Percentiles rank a stretch among this genome's conserved stretches.
phyloP scores from a whole-genome alignment of 176 grass and related monocot genomes.

The Ananas comosus region DNA sequence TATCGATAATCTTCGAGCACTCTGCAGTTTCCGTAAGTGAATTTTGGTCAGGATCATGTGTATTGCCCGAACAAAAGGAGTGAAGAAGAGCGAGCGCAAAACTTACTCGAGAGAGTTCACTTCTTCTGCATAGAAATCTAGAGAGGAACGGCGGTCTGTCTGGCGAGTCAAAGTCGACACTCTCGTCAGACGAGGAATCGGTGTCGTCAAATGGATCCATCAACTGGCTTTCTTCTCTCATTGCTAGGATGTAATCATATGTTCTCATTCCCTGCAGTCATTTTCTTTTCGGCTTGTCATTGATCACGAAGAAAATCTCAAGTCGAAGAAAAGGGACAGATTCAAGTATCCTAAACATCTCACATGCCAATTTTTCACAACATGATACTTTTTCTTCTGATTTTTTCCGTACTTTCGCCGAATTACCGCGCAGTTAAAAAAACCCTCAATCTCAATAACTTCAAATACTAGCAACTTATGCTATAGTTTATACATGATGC shows the following conservation, averaged over 20 bases:
- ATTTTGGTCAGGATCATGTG: not conserved
- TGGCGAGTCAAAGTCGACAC: slow-evolving; percentile 56
- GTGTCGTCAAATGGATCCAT: slow-evolving; percentile 72
- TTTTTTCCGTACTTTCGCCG: too few species aligned
- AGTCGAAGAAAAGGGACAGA: not conserved
- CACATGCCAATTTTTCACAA: too few species aligned
- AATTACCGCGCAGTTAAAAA: too few species aligned
- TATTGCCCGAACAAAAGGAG: not conserved
- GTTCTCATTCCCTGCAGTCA: slow-evolving; percentile 83
- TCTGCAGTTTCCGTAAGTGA: slow-evolving; percentile 28
- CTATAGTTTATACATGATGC: not conserved
- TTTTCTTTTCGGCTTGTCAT: not conserved
- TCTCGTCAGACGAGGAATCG: slow-evolving; percentile 63
- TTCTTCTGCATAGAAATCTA: slow-evolving; percentile 44
- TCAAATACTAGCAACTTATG: too few species aligned
- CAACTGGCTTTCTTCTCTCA: slow-evolving; percentile 56
- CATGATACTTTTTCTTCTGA: too few species aligned
- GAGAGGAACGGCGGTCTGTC: slow-evolving; percentile 50
- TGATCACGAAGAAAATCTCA: not conserved
- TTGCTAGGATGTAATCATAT: slow-evolving; percentile 95
- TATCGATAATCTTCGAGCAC: slow-evolving; percentile 55
- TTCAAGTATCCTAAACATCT: too few species aligned
- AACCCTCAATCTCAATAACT: too few species aligned
- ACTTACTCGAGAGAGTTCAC: slow-evolving; percentile 47
- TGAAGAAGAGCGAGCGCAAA: not conserved